Percentiles rank a stretch among this genome's conserved stretches.
Conservation (phyloP, 2,329 filamentous ascomycete species). For the Corniculantispora saksenae region DNA sequence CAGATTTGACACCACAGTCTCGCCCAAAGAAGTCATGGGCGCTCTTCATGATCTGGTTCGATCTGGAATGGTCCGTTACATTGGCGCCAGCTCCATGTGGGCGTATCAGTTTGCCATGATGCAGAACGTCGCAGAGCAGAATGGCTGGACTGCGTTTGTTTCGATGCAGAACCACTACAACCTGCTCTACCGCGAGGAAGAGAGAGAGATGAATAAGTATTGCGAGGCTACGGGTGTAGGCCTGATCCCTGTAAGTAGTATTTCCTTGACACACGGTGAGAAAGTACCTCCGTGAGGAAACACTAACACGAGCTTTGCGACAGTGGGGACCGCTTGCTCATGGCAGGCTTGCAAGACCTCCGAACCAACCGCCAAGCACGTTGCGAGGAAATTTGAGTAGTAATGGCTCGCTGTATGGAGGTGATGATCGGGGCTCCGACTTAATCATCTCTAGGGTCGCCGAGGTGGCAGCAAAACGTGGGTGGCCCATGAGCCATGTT, state of each 20-base stretch:
- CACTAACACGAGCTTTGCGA: not conserved
- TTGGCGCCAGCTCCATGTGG: slow-evolving; percentile 49
- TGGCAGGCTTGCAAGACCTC: not conserved
- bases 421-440: slow-evolving; percentile 41
- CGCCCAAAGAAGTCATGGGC: slow-evolving; percentile 58
- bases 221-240: slow-evolving; percentile 44
- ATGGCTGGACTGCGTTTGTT: slow-evolving; percentile 59
- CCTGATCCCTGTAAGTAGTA: slow-evolving; percentile 24
- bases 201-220: slow-evolving; percentile 44
- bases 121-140: slow-evolving; percentile 52
- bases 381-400: not conserved
- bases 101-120: slow-evolving; percentile 47
- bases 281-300: not conserved
- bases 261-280: not conserved
- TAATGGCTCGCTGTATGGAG: slow-evolving; percentile 38
- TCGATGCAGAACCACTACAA: slow-evolving; percentile 61
- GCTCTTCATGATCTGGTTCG: slow-evolving; percentile 57
- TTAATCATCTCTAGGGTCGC: slow-evolving; percentile 38
- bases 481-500: slow-evolving; percentile 63
- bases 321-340: slow-evolving; percentile 6
- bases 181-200: slow-evolving; percentile 60
- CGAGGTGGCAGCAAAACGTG: slow-evolving; percentile 57
- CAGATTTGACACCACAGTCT: slow-evolving; percentile 50
- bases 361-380: not conserved
- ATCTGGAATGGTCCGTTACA: slow-evolving; percentile 57